Base-by-base conservation (phyloP, 805 yeast genomes). In the Cyberlindnera euphorbiae region DNA sequence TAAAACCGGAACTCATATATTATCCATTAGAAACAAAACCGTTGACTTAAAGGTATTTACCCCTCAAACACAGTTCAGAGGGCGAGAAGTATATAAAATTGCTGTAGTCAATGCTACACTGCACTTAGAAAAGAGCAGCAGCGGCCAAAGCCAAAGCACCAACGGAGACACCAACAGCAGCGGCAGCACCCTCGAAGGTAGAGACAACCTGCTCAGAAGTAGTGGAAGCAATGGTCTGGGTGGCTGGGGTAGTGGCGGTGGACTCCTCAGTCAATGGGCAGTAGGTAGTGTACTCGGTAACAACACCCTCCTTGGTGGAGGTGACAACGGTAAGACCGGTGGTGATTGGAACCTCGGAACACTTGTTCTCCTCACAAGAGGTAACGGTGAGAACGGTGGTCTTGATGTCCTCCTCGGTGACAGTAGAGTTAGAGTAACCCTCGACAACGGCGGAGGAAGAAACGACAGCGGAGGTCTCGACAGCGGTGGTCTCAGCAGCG, bases 131-230 rank as follows among this genome's bases (percentile, higher is more conserved):
- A 16, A 46, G 35, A 25, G 54, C 39, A 17, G 37, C 24, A 36
- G 41, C 44, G 26, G 34, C 49, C 28, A 16, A 22, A 23, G 33
- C 31, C 31, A 28, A 30, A 23, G 33, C 21, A 14, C 26, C 33
- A 16, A 30, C 17, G n/a, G 27, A 22, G 23, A 14, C 28, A 23
- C 31, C 38, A n/a, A 45, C 32, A 35, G 40, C 35, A 28, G 44
- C 41, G 35, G 44, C 49, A 23, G 47, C 44, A 42, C 45, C 39
- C 12, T 21, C 27, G 17, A 21, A 26, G 8, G 39, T 19, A 14
- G 35, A 31, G 25, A 28, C n/a, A 14, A 32, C 28, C 28, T 24
- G 32, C 26, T 31, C 19, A 11, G 35, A n/a, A n/a, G n/a, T n/a
- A n/a, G n/a, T 17, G 28, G 32, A 35, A 11, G 30, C 8, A 23